A percentile compares a stretch with the other conserved stretches of the same genome.
phyloP scores from a whole-genome alignment of 441 rosid species.

The Gossypium lobatum region DNA sequence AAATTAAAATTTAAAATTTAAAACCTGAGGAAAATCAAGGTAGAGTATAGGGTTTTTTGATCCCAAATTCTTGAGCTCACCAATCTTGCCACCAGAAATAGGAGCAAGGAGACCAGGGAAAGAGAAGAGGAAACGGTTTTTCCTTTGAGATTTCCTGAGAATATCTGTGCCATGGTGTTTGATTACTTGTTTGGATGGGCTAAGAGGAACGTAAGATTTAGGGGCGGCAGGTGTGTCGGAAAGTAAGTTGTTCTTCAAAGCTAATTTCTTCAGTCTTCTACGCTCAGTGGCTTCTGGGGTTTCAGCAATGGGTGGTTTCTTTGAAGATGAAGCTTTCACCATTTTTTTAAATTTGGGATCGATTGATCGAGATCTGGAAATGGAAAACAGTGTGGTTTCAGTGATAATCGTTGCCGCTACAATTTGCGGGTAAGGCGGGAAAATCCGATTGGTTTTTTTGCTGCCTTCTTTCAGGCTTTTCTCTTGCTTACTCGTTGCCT shows the following conservation, averaged over 20 bases:
- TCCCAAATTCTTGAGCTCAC: slow-evolving; percentile 73
- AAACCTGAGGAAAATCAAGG: slow-evolving; percentile 75
- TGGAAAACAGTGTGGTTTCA: background rate
- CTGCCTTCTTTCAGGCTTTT: background rate
- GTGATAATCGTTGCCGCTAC: background rate
- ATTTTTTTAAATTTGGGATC: slow-evolving; percentile 1
- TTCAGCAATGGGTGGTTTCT: slow-evolving; percentile 21
- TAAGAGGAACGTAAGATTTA: slow-evolving; percentile 31
- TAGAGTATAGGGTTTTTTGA: slow-evolving; percentile 81
- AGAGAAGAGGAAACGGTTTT: slow-evolving; percentile 78
- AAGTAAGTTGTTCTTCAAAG: slow-evolving; percentile 38
- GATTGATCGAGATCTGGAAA: background rate
- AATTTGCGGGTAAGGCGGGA: slow-evolving; percentile 12
- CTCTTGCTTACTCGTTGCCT: slow-evolving; percentile 22
- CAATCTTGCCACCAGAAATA: slow-evolving; percentile 64
- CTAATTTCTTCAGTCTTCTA: slow-evolving; percentile 48
- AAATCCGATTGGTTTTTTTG: slow-evolving; percentile 2
- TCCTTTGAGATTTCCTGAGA: slow-evolving; percentile 71
- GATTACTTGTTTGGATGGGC: slow-evolving; percentile 51
- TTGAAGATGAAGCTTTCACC: slow-evolving; percentile 33
- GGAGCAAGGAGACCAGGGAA: slow-evolving; percentile 89
- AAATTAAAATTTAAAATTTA: slow-evolving; percentile 10
- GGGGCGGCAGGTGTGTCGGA: slow-evolving; percentile 48
- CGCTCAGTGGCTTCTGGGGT: slow-evolving; percentile 40
- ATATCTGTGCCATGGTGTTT: slow-evolving; percentile 85